phyloP scores from a whole-genome alignment of 108 stramenopile species.

The Cyclostephanos tholiformis region DNA sequence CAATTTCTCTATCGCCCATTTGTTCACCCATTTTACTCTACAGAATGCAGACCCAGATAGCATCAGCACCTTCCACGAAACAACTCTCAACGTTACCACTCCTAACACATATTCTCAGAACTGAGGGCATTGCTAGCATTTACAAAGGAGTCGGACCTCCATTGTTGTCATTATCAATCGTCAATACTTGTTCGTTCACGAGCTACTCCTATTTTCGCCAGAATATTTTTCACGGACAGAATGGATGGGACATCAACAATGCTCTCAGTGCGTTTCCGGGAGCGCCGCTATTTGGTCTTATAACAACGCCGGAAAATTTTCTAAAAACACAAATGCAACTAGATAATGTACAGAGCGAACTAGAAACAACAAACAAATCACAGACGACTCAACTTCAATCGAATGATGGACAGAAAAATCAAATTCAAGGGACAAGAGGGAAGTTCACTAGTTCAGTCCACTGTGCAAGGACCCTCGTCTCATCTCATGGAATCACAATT shows the following conservation, averaged over 20 bases:
- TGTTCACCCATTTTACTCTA: slow-evolving; percentile 61
- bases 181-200: slow-evolving; percentile 88
- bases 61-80: slow-evolving; percentile 30
- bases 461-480: slow-evolving; percentile 62
- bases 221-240: slow-evolving; percentile 55
- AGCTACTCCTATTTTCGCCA: slow-evolving; percentile 77
- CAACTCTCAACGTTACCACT: slow-evolving; percentile 31
- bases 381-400: slow-evolving; percentile 14
- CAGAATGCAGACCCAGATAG: slow-evolving; percentile 43
- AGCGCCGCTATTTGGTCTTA: slow-evolving; percentile 70
- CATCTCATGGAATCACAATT: slow-evolving; percentile 59
- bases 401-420: slow-evolving; percentile 22
- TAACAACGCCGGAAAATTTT: slow-evolving; percentile 88
- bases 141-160: slow-evolving; percentile 90
- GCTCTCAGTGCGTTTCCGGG: slow-evolving; percentile 75
- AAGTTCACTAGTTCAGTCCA: slow-evolving; percentile 68
- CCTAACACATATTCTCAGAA: slow-evolving; percentile 57
- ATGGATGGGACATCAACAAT: slow-evolving; percentile 80
- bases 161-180: slow-evolving; percentile 76
- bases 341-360: slow-evolving; percentile 48
- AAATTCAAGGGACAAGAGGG: slow-evolving; percentile 28
- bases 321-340: slow-evolving; percentile 77
- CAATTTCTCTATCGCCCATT: neutral
- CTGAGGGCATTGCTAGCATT: slow-evolving; percentile 71
- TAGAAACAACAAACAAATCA: slow-evolving; percentile 20